Conservation (phyloP, 2,329 filamentous ascomycete genomes). For the Lecanicillium sp. region DNA sequence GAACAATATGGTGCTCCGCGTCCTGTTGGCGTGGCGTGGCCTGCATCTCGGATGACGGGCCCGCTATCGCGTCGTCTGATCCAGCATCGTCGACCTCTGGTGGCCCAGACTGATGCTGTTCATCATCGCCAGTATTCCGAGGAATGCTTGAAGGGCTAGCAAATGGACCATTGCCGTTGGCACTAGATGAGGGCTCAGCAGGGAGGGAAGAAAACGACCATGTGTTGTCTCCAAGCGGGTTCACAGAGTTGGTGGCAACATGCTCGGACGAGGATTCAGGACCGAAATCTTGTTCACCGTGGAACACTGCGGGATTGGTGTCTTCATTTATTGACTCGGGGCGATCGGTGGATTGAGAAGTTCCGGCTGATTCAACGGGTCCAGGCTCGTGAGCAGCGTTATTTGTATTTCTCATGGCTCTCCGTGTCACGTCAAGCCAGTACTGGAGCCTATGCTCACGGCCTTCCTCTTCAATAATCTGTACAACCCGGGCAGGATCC, state of each 20-base stretch:
- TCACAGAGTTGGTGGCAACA: no score
- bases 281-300: no score
- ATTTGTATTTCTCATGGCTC: slow-evolving; percentile 17
- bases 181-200: slow-evolving; percentile 10
- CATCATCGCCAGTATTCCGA: no score
- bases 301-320: no score
- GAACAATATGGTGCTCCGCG: neutral
- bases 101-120: no score
- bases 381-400: no score
- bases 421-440: slow-evolving; percentile 46
- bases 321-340: no score
- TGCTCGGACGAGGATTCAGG: no score
- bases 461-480: slow-evolving; percentile 53
- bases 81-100: no score
- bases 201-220: slow-evolving; percentile 47
- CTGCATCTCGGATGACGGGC: no score
- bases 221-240: slow-evolving; percentile 50
- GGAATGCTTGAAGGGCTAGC: neutral
- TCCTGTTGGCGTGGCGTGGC: neutral
- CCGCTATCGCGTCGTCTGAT: no score
- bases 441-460: slow-evolving; percentile 50
- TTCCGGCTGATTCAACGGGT: neutral
- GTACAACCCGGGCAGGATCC: slow-evolving; percentile 48
- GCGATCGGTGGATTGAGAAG: neutral
- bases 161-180: slow-evolving; percentile 5